These are phyloP conservation scores for Tylopilus sp. DNA, from an alignment of 768 basidiomycete species.

Conservation along the genomic window DNA sequence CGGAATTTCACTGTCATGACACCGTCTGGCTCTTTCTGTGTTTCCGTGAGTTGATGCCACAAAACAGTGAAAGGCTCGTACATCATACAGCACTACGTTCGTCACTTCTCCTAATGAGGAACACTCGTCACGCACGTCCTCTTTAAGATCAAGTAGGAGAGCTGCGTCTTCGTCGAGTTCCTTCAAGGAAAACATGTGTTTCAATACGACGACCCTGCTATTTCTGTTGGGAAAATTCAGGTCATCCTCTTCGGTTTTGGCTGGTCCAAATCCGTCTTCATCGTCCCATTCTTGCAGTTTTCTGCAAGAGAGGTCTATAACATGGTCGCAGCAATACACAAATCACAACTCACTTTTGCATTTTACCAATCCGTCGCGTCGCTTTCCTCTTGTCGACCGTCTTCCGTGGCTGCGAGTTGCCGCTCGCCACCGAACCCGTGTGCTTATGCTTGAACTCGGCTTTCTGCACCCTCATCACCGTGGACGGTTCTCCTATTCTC, in stretches of 20 bases:
- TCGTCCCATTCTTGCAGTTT: conserved; percentile 94
- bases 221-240: conserved; percentile 46
- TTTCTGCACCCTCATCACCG: conserved; percentile 68
- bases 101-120: conserved; percentile 90
- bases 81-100: conserved; percentile 92
- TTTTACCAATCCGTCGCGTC: conserved; percentile 72
- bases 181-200: conserved; percentile 89
- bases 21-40: conserved; percentile 86
- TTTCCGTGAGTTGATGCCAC: neutral
- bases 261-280: conserved; percentile 86
- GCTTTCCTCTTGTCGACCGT: conserved; percentile 76
- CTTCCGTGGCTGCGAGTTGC: conserved; percentile 49
- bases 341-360: conserved; percentile 64
- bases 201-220: conserved; percentile 85
- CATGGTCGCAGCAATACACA: neutral
- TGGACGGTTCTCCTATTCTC: conserved; percentile 71
- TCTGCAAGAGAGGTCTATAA: conserved; percentile 39
- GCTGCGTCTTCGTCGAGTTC: conserved; percentile 85
- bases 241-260: conserved; percentile 53
- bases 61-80: conserved; percentile 38
- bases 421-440: conserved; percentile 36
- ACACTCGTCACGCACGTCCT: conserved; percentile 95
- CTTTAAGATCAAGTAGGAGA: conserved; percentile 87
- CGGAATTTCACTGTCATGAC: conserved; percentile 96
- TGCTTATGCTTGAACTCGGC: conserved; percentile 79